phyloP scores from a whole-genome alignment of 2,329 filamentous ascomycete genomes.

The Celoporthe dispersa region DNA sequence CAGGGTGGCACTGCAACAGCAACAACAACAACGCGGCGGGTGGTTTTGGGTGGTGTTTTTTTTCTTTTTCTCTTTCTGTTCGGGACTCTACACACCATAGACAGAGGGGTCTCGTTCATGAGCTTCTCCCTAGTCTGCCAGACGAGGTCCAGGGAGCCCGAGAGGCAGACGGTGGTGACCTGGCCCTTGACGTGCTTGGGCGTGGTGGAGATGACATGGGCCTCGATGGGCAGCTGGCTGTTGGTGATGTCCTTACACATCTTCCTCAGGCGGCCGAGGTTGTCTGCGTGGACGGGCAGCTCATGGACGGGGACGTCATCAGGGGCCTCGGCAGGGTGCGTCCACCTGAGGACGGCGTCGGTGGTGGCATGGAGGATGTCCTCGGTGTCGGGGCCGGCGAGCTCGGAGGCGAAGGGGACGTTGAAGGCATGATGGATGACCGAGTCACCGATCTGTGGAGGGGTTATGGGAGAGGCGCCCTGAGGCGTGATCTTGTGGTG shows the following conservation, averaged over 20 bases:
- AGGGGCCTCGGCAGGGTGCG: constrained; percentile 83
- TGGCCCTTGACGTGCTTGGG: constrained; percentile 72
- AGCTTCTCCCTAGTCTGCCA: constrained; percentile 89
- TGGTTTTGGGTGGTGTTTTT: too few species aligned
- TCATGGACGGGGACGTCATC: constrained; percentile 86
- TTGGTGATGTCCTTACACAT: constrained; percentile 83
- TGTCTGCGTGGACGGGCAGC: constrained; percentile 88
- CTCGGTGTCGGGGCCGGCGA: constrained; percentile 89
- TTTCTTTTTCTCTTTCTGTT: too few species aligned
- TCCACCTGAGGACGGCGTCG: constrained; percentile 89
- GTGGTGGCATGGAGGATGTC: constrained; percentile 92
- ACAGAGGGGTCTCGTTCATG: constrained; percentile 88
- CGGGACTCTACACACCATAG: constrained; percentile 69
- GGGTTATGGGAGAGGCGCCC: constrained; percentile 61
- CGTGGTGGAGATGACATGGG: constrained; percentile 80
- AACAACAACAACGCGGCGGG: constrained; percentile 14
- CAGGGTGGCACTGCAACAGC: constrained; percentile 28
- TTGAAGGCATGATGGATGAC: constrained; percentile 96
- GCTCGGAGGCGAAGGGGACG: constrained; percentile 90
- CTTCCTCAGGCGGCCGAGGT: constrained; percentile 77
- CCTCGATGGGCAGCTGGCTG: constrained; percentile 73
- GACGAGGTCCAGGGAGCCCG: constrained; percentile 84
- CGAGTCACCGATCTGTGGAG: constrained; percentile 73
- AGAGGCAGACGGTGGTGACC: constrained; percentile 88
- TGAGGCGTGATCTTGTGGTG: constrained; percentile 61